Evolutionary conservation across 2,329 filamentous ascomycete species (phyloP).

Genomic region (Lachnellula suecica): DNA sequence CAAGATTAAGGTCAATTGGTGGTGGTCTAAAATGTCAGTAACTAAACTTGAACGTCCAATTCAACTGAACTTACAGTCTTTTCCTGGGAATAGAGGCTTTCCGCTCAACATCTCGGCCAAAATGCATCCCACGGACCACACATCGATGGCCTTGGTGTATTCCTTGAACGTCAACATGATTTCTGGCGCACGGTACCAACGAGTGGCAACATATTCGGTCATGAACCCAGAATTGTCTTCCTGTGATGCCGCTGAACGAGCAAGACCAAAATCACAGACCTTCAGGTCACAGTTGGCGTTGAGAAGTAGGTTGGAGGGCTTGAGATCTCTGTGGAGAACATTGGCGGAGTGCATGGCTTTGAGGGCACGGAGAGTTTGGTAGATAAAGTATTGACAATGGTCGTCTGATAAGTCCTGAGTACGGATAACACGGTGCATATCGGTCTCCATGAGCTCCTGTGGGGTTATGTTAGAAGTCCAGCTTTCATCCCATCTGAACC

Average conservation of each 20-base stretch:
- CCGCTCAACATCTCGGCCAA: constrained; percentile 98
- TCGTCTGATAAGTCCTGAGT: constrained; percentile 98
- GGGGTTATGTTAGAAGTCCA: constrained; percentile 13
- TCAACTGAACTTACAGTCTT: constrained; percentile 74
- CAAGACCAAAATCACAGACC: constrained; percentile 97
- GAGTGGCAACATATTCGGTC: constrained; percentile 99
- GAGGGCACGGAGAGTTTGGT: constrained; percentile 94
- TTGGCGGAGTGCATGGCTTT: constrained; percentile 99
- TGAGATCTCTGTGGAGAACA: constrained; percentile 93
- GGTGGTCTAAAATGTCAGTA: constrained; percentile 67
- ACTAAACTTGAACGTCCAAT: not conserved
- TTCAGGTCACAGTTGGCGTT: constrained; percentile 99
- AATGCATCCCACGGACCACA: constrained; percentile 98
- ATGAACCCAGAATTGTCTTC: constrained; percentile 99
- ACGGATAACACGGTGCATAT: constrained; percentile 98
- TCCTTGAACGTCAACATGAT: constrained; percentile 99
- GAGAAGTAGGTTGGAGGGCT: constrained; percentile 93
- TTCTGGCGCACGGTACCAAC: constrained; percentile 98
- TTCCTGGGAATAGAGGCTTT: constrained; percentile 96
- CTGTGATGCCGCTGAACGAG: constrained; percentile 90
- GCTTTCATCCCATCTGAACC: constrained; percentile 6
- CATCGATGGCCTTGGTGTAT: constrained; percentile 99
- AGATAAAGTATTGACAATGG: constrained; percentile 99
- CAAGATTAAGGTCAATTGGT: constrained; percentile 94
- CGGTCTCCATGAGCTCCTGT: constrained; percentile 97